These are phyloP conservation scores for Metschnikowia cubensis DNA, from an alignment of 805 yeast genomes.

Conservation along the genomic window DNA sequence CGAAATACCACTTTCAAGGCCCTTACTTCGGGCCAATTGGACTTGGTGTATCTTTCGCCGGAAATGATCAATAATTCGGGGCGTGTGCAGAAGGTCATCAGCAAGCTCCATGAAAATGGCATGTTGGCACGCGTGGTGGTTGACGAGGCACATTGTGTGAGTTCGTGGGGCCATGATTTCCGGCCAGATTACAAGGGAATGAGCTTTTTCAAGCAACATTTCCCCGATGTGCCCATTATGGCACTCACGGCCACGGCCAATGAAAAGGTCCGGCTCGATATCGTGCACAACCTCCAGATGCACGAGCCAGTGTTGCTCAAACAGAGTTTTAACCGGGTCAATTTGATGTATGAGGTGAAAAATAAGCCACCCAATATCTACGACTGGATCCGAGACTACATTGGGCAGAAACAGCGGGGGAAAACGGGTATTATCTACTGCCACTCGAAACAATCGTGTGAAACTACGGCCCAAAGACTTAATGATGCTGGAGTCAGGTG, in stretches of 20 bases:
- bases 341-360: conserved; percentile 72
- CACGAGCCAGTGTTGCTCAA: conserved; percentile 60
- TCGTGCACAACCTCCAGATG: conserved; percentile 70
- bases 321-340: conserved; percentile 90
- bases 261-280: conserved; percentile 82
- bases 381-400: conserved; percentile 56
- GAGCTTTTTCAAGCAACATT: conserved; percentile 64
- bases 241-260: conserved; percentile 98
- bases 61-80: conserved; percentile 84
- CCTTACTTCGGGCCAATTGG: conserved; percentile 63
- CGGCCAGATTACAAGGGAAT: conserved; percentile 91
- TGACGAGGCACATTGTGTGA: conserved; percentile 97
- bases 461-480: conserved; percentile 65
- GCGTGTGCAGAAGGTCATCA: conserved; percentile 62
- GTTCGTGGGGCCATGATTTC: conserved; percentile 98
- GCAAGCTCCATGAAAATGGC: conserved; percentile 48
- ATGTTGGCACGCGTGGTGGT: conserved; percentile 82
- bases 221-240: conserved; percentile 83
- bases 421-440: conserved; percentile 90
- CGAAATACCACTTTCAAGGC: conserved; percentile 56
- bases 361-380: conserved; percentile 56
- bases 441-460: conserved; percentile 86
- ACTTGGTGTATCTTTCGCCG: conserved; percentile 84
- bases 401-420: conserved; percentile 47
- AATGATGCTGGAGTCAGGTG: conserved; percentile 58